Evolutionary conservation across 2,329 filamentous ascomycete genomes (phyloP).

Genomic region (Trichoderma guizhouense): DNA sequence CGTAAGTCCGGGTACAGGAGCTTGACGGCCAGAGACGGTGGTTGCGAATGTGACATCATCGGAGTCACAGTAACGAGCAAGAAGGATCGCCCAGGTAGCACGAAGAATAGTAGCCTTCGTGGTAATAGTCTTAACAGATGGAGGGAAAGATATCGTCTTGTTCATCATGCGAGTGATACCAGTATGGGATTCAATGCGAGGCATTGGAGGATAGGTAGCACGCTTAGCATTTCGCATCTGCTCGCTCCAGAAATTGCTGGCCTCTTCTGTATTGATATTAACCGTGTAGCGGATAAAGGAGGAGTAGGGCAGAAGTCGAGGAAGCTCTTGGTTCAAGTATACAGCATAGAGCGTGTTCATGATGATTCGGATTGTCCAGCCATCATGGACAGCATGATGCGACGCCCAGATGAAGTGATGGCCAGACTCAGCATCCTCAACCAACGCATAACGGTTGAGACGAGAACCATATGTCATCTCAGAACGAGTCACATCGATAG

Average conservation of each 20-base stretch:
- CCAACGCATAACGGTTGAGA: conserved; percentile 3
- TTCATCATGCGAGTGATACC: background rate
- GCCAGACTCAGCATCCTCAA: background rate
- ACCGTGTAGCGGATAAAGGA: conserved; percentile 19
- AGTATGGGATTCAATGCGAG: background rate
- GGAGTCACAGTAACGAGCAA: conserved; percentile 20
- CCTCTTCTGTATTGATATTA: background rate
- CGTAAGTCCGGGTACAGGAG: conserved; percentile 17
- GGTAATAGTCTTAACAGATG: background rate
- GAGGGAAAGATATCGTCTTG: conserved; percentile 2
- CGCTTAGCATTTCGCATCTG: conserved; percentile 1
- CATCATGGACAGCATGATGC: conserved; percentile 31
- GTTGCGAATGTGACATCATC: conserved; percentile 25
- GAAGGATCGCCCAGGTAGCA: conserved; percentile 24
- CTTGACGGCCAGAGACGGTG: conserved; percentile 23
- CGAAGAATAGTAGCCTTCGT: conserved; percentile 22
- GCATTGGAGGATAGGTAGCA: conserved; percentile 6
- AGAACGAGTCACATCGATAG: background rate
- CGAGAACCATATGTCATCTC: conserved; percentile 12
- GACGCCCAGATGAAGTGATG: conserved; percentile 25
- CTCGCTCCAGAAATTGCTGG: background rate
- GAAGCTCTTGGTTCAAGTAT: background rate
- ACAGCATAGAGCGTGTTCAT: conserved; percentile 17
- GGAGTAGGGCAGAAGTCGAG: conserved; percentile 6
- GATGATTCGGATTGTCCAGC: conserved; percentile 26